These are phyloP conservation scores for Tetrahymena thermophila DNA, from an alignment of 73 alveolate species.

Conservation along the genomic window DNA sequence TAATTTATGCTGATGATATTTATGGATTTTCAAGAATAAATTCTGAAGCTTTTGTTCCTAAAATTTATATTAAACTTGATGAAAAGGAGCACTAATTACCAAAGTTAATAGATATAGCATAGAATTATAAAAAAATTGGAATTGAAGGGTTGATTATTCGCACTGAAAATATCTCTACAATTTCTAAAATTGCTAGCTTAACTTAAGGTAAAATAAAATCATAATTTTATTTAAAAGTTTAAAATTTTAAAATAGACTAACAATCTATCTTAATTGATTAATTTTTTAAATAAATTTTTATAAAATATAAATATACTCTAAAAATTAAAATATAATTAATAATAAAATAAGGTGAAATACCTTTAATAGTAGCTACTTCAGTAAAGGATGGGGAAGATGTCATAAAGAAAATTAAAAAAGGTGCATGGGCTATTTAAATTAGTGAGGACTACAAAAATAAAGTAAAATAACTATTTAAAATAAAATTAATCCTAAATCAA, in stretches of 20 bases:
- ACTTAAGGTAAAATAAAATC: neutral
- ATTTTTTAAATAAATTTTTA: too few relatives aligned
- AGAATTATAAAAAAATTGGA: neutral
- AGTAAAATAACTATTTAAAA: neutral
- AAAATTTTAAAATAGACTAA: too few relatives aligned
- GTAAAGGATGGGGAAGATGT: neutral
- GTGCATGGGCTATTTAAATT: neutral
- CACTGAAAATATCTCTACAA: neutral
- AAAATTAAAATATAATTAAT: too few relatives aligned
- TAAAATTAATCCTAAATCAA: neutral
- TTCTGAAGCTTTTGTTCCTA: neutral
- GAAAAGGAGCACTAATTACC: neutral
- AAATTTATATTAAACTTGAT: neutral
- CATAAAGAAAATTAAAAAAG: neutral
- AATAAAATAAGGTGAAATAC: neutral
- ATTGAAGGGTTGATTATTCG: neutral
- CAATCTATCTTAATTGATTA: too few relatives aligned
- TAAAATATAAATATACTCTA: too few relatives aligned
- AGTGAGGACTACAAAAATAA: neutral
- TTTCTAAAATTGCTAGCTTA: neutral
- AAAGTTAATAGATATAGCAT: neutral
- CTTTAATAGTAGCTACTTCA: neutral
- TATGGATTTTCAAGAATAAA: neutral
- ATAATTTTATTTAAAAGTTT: neutral
- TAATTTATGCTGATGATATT: neutral